Evolutionary conservation across 2,329 filamentous ascomycete genomes (phyloP), one percentile per base, ranked within the genome.

Genomic region (Colletotrichum viniferum): DNA sequence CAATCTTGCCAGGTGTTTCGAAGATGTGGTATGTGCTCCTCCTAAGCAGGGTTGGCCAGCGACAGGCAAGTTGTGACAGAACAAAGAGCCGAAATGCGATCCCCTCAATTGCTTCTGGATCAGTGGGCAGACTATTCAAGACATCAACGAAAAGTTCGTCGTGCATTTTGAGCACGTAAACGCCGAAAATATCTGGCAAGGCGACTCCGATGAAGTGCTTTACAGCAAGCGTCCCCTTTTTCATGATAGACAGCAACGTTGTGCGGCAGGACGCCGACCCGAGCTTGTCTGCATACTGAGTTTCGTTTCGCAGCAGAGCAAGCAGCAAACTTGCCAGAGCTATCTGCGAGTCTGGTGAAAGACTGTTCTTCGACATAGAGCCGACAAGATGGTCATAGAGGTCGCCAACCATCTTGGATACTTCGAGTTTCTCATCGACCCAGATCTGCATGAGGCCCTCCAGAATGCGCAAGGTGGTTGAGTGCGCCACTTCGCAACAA

Each of bases 11-110:
- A 3, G 96, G 94, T 0, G 94, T 95, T 82, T 98, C 97, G 79
- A 98, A 98, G 26, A 98, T 96, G 82, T 97, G 94, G 82, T 98
- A 99, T 21, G 98, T 94, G 78, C 95, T 96, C 77, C 94, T 92
- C 67, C 96, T 93, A 58, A 98, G 88, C 24, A 98, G 88, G 1
- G 96, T 98, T 74, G 95, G 93, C 95, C 96, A 98, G 66, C 88
- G 86, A 34, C 95, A 94, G 28, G 94, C 97, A 73, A 99, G 86
- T 71, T 92, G 92, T 2, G 94, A 91, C 13, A 98, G 86, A 10
- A 95, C 91, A 77, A 94, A 91, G 4, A 98, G 86, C 7, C 97
- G 93, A 77, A 98, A 90, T 1, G 95, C 95, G 78, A 98, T 96
- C 0, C 96, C 96, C 83, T 98, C 96, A 14, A 89, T 85, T 83